phyloP scores from a whole-genome alignment of 495 filamentous ascomycete genomes.

The Tetracladium marchalianum region DNA sequence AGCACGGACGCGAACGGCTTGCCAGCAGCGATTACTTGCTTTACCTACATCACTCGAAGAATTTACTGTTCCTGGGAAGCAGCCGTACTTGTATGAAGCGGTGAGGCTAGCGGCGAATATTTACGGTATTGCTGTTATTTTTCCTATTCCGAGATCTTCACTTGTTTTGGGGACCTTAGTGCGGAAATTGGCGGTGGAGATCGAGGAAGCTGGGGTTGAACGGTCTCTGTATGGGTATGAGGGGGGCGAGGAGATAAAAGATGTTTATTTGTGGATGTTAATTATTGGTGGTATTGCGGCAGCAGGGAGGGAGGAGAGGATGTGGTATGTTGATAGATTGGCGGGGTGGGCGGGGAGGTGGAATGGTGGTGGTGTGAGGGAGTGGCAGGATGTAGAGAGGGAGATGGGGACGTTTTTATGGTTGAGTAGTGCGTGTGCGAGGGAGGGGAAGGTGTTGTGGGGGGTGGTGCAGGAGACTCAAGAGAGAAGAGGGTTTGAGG shows the following conservation, averaged over 20 bases:
- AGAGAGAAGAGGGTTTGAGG: background rate
- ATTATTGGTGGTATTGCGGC: slow-evolving; percentile 5
- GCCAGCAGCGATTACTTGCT: background rate
- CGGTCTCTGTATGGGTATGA: no score
- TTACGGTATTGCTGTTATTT: slow-evolving; percentile 4
- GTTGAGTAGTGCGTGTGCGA: slow-evolving; percentile 4
- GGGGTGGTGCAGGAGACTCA: background rate
- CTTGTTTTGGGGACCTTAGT: background rate
- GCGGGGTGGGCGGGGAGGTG: background rate
- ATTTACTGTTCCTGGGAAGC: background rate
- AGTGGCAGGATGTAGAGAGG: slow-evolving; percentile 1
- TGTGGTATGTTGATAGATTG: slow-evolving; percentile 2
- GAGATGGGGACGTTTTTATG: slow-evolving; percentile 2
- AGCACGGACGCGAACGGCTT: background rate
- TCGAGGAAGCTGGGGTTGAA: background rate
- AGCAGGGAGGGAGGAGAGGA: slow-evolving; percentile 1
- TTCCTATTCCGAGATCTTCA: background rate
- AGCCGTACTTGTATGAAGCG: background rate
- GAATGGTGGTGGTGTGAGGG: background rate
- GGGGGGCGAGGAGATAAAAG: background rate
- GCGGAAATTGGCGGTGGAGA: background rate
- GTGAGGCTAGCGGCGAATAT: slow-evolving; percentile 1
- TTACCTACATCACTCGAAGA: background rate
- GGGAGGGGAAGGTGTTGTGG: background rate
- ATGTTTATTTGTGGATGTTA: slow-evolving; percentile 2